Evolutionary conservation across 2,329 filamentous ascomycete genomes (phyloP).

Genomic region (Fusarium vanettenii): DNA sequence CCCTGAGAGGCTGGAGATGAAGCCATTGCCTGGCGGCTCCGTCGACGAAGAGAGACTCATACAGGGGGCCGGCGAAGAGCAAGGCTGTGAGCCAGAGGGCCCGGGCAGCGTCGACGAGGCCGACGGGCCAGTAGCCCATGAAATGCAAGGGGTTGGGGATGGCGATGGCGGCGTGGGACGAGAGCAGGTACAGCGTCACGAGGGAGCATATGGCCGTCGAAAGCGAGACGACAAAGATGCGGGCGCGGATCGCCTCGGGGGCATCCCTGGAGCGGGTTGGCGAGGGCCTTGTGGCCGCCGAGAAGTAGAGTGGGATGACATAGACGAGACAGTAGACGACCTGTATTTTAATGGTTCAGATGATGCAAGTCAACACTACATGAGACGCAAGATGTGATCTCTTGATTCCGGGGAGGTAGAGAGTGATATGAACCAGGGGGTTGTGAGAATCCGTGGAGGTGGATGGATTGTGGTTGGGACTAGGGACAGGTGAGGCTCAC

Average conservation of each 20-base stretch:
- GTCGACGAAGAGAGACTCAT: conserved; percentile 80
- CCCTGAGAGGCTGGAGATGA: conserved; percentile 63
- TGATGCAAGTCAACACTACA: conserved; percentile 7
- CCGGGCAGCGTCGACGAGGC: conserved; percentile 70
- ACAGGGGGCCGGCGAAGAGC: conserved; percentile 87
- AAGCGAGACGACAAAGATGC: conserved; percentile 82
- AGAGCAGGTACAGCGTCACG: conserved; percentile 71
- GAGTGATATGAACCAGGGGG: background rate
- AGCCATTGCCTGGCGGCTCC: conserved; percentile 76
- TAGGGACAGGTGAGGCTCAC: conserved; percentile 29
- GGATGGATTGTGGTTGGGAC: background rate
- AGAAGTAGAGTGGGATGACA: conserved; percentile 91
- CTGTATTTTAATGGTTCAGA: conserved; percentile 46
- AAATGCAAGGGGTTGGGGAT: conserved; percentile 68
- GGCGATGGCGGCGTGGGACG: conserved; percentile 61
- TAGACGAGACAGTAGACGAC: conserved; percentile 88
- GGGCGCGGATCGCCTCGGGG: conserved; percentile 87
- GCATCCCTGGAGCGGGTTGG: conserved; percentile 84
- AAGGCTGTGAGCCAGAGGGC: conserved; percentile 78
- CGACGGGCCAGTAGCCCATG: conserved; percentile 85
- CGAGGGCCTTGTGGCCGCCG: conserved; percentile 81
- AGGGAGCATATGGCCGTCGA: conserved; percentile 78
- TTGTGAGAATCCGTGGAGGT: background rate
- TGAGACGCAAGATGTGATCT: background rate
- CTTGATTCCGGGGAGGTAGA: conserved; percentile 6